Evolutionary conservation across 2,329 filamentous ascomycete genomes (phyloP).

Genomic region (Fusarium sp.): DNA sequence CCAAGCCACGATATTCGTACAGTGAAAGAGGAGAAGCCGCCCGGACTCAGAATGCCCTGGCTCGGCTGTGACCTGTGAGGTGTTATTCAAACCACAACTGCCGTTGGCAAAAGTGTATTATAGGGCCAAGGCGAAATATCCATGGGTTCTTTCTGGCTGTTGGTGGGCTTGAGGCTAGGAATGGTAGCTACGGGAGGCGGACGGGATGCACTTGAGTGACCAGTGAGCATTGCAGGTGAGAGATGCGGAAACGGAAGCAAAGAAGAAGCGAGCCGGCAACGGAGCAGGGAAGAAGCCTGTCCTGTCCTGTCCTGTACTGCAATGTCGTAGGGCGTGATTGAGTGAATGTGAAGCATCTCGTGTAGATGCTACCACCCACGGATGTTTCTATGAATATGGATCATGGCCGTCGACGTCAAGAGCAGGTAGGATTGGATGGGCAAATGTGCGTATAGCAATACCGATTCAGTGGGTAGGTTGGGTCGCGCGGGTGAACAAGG

Average conservation of each 20-base stretch:
- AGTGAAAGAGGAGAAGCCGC: neutral
- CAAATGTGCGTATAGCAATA: neutral
- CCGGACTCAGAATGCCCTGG: neutral
- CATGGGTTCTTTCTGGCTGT: slow-evolving; percentile 9
- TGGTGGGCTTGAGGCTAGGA: slow-evolving; percentile 25
- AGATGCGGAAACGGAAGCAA: slow-evolving; percentile 17
- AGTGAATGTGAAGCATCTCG: slow-evolving; percentile 15
- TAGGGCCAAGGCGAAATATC: slow-evolving; percentile 23
- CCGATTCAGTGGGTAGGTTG: slow-evolving; percentile 9
- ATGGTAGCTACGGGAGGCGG: slow-evolving; percentile 30
- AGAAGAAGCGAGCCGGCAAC: slow-evolving; percentile 12
- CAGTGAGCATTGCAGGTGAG: slow-evolving; percentile 28
- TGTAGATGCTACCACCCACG: slow-evolving; percentile 7
- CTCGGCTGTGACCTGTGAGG: neutral
- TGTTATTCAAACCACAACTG: slow-evolving; percentile 2
- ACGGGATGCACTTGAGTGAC: slow-evolving; percentile 14
- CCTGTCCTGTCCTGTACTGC: neutral
- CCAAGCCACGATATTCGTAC: slow-evolving; percentile 23
- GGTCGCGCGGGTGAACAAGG: slow-evolving; percentile 11
- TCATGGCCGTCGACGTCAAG: neutral
- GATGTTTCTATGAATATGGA: slow-evolving; percentile 10
- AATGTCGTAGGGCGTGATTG: slow-evolving; percentile 2
- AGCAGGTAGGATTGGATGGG: neutral
- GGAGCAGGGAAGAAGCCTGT: slow-evolving; percentile 29
- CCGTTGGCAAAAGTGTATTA: slow-evolving; percentile 17